Base-by-base conservation (phyloP, 2,329 filamentous ascomycete species). In the Cryphonectria carpinicola region DNA sequence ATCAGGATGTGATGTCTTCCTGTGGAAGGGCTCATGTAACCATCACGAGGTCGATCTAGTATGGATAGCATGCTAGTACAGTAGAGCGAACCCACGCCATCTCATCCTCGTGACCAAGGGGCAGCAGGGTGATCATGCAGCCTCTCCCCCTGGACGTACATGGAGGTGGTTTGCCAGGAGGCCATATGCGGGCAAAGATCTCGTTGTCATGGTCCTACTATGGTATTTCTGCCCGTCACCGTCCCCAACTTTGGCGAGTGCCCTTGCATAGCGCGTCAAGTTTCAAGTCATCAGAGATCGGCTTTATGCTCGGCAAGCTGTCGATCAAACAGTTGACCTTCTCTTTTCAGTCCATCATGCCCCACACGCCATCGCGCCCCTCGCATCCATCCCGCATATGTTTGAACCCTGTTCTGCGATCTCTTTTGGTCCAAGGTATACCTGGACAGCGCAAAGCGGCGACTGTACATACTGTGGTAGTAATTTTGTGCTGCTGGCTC, bases 101-200 rank as follows among this genome's bases (percentile, higher is more conserved):
- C 28, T 52, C 25, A 46, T n/a, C 25, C 25, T 62, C 13, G n/a
- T 43, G 68, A 49, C 43, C 41, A 69, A 68, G 64, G 56, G 70
- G 68, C 64, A 66, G 68, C 73, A 71, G 73, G 71, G 71, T 70
- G 71, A 73, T 74, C 73, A 71, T 14, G 67, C 71, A 70, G 37
- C 22, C 35, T 39, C 37, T 49, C 46, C 46, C 46, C 46, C 65
- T 28, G 43, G 35, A 54, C 11, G 25, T 32, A 54, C 65, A 66
- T 41, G 52, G 32, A 58, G 46, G 25, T 14, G 32, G 3, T 52
- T 60, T 43, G 32, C 65, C 56, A 39, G 32, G 64, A 64, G 46
- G 54, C 54, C 54, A 7, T 35, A 32, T 32, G 60, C 17, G 19
- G 58, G 32, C 32, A 19, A 39, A 37, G 58, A 61, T 39, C 11